Conservation (phyloP, 768 basidiomycete genomes). For the Agrocybe praecox region DNA sequence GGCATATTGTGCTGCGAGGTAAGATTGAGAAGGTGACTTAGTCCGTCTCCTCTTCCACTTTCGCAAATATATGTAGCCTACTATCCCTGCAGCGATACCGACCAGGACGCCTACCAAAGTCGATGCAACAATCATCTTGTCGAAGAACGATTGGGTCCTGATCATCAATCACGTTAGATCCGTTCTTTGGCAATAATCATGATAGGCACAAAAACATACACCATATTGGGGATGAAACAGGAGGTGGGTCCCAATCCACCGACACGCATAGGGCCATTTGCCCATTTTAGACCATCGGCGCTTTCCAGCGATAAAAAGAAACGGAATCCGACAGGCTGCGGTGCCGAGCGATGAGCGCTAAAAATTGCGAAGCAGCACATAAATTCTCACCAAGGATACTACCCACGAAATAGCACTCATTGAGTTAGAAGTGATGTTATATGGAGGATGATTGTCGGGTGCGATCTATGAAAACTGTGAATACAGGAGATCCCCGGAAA, state of each 20-base stretch:
- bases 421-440: conserved; percentile 47
- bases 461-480: conserved; percentile 36
- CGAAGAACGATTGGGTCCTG: conserved; percentile 13
- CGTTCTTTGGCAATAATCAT: background rate
- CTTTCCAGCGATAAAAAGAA: conserved; percentile 53
- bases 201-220: conserved; percentile 23
- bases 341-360: background rate
- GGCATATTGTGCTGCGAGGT: conserved; percentile 9
- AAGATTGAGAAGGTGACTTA: conserved; percentile 14
- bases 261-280: conserved; percentile 51
- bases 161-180: background rate
- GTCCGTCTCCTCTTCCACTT: conserved; percentile 7
- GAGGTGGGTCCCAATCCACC: conserved; percentile 38
- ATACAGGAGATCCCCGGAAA: background rate
- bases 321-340: conserved; percentile 44
- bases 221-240: conserved; percentile 42
- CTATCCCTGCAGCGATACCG: conserved; percentile 12
- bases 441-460: conserved; percentile 52
- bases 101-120: conserved; percentile 17
- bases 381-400: conserved; percentile 34
- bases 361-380: background rate
- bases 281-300: conserved; percentile 47
- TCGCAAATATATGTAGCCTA: conserved; percentile 12
- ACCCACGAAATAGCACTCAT: conserved; percentile 40
- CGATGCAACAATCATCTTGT: conserved; percentile 13